Evolutionary conservation across 805 yeast genomes (phyloP).

Genomic region (Soucietia sequanensis): DNA sequence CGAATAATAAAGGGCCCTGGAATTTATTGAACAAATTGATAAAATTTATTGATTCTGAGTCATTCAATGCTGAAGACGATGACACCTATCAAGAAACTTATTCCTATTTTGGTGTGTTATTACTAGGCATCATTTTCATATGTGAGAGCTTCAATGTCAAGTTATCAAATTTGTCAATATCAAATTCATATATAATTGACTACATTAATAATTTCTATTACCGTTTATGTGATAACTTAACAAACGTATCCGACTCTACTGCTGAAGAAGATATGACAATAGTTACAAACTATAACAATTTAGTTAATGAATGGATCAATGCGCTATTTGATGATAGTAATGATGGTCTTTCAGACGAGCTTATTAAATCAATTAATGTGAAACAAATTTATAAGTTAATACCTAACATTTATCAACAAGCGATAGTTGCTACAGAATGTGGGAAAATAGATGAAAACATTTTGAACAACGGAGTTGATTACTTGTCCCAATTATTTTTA

Average conservation of each 20-base stretch:
- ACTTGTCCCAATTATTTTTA: slow-evolving; percentile 78
- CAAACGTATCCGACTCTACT: slow-evolving; percentile 13
- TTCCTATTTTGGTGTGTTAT: slow-evolving; percentile 63
- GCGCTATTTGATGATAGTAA: slow-evolving; percentile 67
- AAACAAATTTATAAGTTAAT: slow-evolving; percentile 67
- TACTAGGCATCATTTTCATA: slow-evolving; percentile 36
- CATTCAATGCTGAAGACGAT: slow-evolving; percentile 47
- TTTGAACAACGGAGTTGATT: slow-evolving; percentile 77
- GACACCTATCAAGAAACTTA: slow-evolving; percentile 64
- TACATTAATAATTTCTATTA: slow-evolving; percentile 33
- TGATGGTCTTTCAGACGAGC: slow-evolving; percentile 81
- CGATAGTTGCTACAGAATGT: slow-evolving; percentile 56
- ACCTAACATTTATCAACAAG: slow-evolving; percentile 74
- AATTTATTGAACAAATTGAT: slow-evolving; percentile 44
- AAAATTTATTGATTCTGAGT: slow-evolving; percentile 48
- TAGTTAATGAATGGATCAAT: slow-evolving; percentile 65
- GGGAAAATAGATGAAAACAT: slow-evolving; percentile 58
- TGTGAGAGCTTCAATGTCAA: slow-evolving; percentile 25
- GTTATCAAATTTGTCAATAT: slow-evolving; percentile 18
- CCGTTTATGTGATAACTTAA: slow-evolving; percentile 30
- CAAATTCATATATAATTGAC: slow-evolving; percentile 30
- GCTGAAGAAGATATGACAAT: slow-evolving; percentile 30
- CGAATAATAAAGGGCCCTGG: slow-evolving; percentile 35
- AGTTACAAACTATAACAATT: slow-evolving; percentile 29
- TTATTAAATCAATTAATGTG: slow-evolving; percentile 64